Conservation (phyloP, 345 rosid species). For the Camelina sativa region DNA sequence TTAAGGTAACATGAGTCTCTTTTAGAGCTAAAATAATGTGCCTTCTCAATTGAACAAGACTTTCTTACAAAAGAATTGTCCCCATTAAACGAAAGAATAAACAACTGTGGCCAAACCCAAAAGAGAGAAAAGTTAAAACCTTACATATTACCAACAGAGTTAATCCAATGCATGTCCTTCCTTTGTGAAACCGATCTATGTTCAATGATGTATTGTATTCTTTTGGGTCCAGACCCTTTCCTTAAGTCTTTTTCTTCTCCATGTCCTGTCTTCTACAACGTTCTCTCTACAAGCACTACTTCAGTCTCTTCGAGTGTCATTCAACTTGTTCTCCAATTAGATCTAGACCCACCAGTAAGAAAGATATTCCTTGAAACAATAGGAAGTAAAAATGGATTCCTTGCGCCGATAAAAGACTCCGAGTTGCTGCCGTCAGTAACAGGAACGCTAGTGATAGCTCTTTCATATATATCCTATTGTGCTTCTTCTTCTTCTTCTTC, state of each 20-base stretch:
- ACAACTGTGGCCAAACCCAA: slow-evolving; percentile 20
- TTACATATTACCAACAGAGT: slow-evolving; percentile 45
- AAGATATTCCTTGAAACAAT: slow-evolving; percentile 92
- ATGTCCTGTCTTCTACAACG: slow-evolving; percentile 37
- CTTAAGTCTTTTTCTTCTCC: slow-evolving; percentile 1
- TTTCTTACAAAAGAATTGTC: slow-evolving; percentile 66
- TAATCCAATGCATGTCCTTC: slow-evolving; percentile 32
- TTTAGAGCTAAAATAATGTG: slow-evolving; percentile 11
- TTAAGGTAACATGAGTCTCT: neutral
- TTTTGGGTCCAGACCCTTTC: slow-evolving; percentile 33
- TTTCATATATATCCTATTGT: slow-evolving; percentile 82
- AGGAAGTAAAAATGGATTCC: slow-evolving; percentile 98
- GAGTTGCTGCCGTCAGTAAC: slow-evolving; percentile 78
- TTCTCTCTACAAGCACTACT: slow-evolving; percentile 21
- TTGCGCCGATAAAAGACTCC: slow-evolving; percentile 92
- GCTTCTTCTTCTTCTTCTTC: slow-evolving; percentile 76
- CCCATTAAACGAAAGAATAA: slow-evolving; percentile 51
- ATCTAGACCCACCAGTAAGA: slow-evolving; percentile 92
- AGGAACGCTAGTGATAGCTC: slow-evolving; percentile 89
- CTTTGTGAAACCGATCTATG: slow-evolving; percentile 27
- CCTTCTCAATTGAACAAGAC: slow-evolving; percentile 26
- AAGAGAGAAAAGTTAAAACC: slow-evolving; percentile 19
- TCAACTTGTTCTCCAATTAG: slow-evolving; percentile 93
- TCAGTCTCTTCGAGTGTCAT: slow-evolving; percentile 45
- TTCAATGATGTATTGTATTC: slow-evolving; percentile 33